Conservation (phyloP, 108 stramenopile species). For the Thalassiosira profunda region DNA sequence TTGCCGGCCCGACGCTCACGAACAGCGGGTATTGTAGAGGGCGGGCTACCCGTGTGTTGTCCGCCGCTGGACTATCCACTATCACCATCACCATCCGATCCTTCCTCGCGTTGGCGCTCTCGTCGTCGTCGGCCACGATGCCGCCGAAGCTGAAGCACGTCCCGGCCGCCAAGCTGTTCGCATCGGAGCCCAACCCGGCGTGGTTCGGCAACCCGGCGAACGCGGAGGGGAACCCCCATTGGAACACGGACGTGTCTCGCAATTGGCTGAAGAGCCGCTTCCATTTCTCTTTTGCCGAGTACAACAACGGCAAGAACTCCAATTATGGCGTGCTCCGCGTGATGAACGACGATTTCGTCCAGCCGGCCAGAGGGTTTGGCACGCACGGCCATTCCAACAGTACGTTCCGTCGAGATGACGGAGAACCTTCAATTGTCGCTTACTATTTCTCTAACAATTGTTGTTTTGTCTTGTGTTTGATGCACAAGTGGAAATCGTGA, state of each 20-base stretch:
- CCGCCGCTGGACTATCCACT: no score
- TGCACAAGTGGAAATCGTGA: constrained; percentile 61
- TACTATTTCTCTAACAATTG: background rate
- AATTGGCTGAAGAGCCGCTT: constrained; percentile 91
- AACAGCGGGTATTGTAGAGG: no score
- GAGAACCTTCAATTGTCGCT: constrained; percentile 2
- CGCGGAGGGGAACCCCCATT: constrained; percentile 44
- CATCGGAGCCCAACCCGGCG: constrained; percentile 68
- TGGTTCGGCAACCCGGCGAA: constrained; percentile 80
- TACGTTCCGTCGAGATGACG: constrained; percentile 5
- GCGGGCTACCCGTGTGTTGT: no score
- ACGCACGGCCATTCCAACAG: constrained; percentile 77
- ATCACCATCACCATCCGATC: no score
- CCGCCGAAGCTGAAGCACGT: no score
- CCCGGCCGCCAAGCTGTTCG: constrained; percentile 51
- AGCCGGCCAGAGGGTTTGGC: constrained; percentile 80
- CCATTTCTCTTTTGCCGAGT: constrained; percentile 90
- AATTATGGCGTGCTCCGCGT: constrained; percentile 83
- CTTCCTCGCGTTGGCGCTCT: no score
- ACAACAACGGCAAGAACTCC: constrained; percentile 55
- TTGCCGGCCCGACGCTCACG: no score
- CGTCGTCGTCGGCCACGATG: no score
- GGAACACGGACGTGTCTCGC: constrained; percentile 47
- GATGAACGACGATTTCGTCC: constrained; percentile 89
- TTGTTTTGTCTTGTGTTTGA: background rate